Conservation (phyloP, 2,329 filamentous ascomycete species). For the Didymellaceae sp. region DNA sequence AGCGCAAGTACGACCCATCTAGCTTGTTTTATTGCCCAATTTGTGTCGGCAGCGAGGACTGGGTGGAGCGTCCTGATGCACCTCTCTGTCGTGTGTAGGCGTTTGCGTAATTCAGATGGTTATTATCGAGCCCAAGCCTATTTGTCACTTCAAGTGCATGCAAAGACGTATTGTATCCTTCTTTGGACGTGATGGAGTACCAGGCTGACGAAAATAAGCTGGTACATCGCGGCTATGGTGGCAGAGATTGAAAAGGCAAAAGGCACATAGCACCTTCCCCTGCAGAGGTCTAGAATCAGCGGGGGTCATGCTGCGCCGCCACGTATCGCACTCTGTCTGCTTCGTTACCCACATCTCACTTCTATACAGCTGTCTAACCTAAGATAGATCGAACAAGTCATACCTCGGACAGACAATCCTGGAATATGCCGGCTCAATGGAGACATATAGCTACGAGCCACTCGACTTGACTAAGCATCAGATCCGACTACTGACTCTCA, state of each 20-base stretch:
- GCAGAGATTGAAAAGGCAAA: too few relatives aligned
- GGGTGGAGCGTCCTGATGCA: background rate
- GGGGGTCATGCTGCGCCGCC: background rate
- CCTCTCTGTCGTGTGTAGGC: slow-evolving; percentile 1
- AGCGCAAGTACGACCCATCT: background rate
- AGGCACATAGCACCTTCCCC: too few relatives aligned
- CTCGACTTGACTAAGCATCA: background rate
- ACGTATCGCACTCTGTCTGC: background rate
- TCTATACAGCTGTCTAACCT: too few relatives aligned
- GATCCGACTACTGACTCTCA: background rate
- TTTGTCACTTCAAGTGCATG: too few relatives aligned
- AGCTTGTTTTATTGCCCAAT: background rate
- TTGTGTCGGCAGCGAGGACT: slow-evolving; percentile 3
- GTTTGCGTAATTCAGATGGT: too few relatives aligned
- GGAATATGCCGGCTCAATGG: background rate
- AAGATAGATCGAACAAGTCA: too few relatives aligned
- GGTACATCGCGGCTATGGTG: too few relatives aligned
- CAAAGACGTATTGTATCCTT: too few relatives aligned
- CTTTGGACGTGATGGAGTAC: too few relatives aligned
- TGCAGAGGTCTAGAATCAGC: background rate
- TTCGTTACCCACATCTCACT: background rate
- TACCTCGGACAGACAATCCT: background rate
- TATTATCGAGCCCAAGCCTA: too few relatives aligned
- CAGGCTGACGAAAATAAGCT: too few relatives aligned
- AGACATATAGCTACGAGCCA: background rate